These are phyloP conservation scores for Spathaspora sp. DNA, from an alignment of 805 yeast genomes.

Conservation along the genomic window DNA sequence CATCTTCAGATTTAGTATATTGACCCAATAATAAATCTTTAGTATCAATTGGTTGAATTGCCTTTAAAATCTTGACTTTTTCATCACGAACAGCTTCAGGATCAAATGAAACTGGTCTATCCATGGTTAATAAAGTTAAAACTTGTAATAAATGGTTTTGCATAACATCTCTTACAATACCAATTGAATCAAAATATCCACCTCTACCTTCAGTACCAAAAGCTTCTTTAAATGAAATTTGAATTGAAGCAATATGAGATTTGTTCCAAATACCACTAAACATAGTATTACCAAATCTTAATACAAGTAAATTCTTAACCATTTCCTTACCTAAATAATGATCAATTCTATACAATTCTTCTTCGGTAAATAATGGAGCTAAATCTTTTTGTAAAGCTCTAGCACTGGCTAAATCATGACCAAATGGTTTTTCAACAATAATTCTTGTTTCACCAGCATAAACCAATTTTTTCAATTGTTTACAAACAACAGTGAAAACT, in stretches of 20 bases:
- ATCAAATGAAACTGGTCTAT: conserved; percentile 85
- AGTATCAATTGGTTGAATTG: conserved; percentile 64
- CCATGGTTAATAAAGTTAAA: conserved; percentile 89
- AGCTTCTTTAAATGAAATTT: conserved; percentile 94
- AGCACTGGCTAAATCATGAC: conserved; percentile 81
- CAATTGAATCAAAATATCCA: conserved; percentile 93
- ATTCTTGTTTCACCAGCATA: conserved; percentile 66
- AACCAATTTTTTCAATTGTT: conserved; percentile 67
- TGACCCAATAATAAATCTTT: conserved; percentile 82
- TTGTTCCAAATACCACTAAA: conserved; percentile 87
- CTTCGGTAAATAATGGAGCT: conserved; percentile 86
- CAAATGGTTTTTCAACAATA: conserved; percentile 96
- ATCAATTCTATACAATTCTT: conserved; percentile 91
- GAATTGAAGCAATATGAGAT: conserved; percentile 73
- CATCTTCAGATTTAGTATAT: conserved; percentile 80
- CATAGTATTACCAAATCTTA: conserved; percentile 89
- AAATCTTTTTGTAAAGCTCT: conserved; percentile 71
- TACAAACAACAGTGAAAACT: conserved; percentile 77
- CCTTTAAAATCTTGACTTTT: conserved; percentile 87
- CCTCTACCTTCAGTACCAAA: conserved; percentile 99
- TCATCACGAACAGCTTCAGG: conserved; percentile 96
- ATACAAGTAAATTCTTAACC: conserved; percentile 88
- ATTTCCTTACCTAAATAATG: conserved; percentile 97
- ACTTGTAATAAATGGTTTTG: conserved; percentile 96
- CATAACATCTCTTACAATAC: conserved; percentile 96